These are phyloP conservation scores for Pythium utonaiense DNA, from an alignment of 352 stramenopile species.

Conservation along the genomic window DNA sequence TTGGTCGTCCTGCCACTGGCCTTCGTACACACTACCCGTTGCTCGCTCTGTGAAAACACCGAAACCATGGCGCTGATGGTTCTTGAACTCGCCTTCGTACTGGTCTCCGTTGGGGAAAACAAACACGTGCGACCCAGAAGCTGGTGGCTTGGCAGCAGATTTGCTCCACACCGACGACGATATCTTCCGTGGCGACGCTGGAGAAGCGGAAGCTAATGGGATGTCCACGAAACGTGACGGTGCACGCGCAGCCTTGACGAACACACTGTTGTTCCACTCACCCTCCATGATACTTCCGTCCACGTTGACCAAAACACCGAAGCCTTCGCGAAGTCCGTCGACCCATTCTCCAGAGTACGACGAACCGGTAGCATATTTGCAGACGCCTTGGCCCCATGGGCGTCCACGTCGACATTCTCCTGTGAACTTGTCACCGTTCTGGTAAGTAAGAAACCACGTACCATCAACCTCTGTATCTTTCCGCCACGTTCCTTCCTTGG, in stretches of 20 bases:
- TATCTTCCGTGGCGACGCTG: background rate
- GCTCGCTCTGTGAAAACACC: conserved; percentile 58
- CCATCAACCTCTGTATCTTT: conserved; percentile 54
- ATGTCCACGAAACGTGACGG: conserved; percentile 65
- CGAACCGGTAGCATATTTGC: conserved; percentile 88
- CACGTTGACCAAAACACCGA: conserved; percentile 56
- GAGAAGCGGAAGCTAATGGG: conserved; percentile 21
- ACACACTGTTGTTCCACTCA: conserved; percentile 70
- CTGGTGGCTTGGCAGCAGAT: conserved; percentile 11
- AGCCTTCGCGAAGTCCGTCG: conserved; percentile 75
- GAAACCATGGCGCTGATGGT: conserved; percentile 42
- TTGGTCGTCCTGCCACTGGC: conserved; percentile 54
- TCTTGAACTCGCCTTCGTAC: conserved; percentile 68
- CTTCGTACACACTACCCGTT: conserved; percentile 70
- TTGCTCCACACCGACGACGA: background rate
- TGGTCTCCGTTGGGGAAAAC: conserved; percentile 65
- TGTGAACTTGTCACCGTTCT: conserved; percentile 78
- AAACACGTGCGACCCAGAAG: conserved; percentile 33
- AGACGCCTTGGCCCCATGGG: conserved; percentile 78
- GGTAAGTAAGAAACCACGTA: conserved; percentile 65
- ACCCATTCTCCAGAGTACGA: conserved; percentile 87
- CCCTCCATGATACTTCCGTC: conserved; percentile 67
- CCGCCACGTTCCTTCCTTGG: conserved; percentile 67
- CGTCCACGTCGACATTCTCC: conserved; percentile 51
- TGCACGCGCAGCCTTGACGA: conserved; percentile 38